Base-by-base conservation (phyloP, 2,329 filamentous ascomycete species). In the Beauveria australis region DNA sequence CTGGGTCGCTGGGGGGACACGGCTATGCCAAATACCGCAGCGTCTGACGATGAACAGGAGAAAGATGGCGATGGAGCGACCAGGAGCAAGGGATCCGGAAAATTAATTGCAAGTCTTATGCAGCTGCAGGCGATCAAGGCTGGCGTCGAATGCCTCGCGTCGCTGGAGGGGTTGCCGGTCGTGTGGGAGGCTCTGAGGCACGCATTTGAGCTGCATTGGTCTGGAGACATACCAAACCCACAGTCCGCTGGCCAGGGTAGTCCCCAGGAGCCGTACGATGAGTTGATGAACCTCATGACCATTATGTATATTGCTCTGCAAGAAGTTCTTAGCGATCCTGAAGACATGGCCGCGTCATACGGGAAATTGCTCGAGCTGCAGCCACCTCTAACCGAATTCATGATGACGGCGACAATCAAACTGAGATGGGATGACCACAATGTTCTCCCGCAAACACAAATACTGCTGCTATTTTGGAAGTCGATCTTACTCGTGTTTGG, bases 401-500 rank as follows among this genome's bases (percentile, higher is more conserved):
- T 96, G 71, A 82, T 92, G 33, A 84, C 87, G 53, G 81, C 84
- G 22, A 84, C 85, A 37, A 83, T 86, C 5, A 87, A 84, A 67
- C 74, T 91, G 60, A 82, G 89, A 59, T 92, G 89, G 88, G 87
- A 91, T 70, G 89, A 81, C 76, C 83, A 83, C 68, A 85, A 75
- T 18, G 68, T 75, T 64, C 79, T 80, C 70, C 88, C 79, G 60
- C 82, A 89, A 62, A 84, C 84, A 65, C 80, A 88, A 81, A 83
- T 94, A 46, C 85, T 96, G 59, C 78, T 97, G 8, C 78, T 97
- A 1, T 84, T 95, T 53, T 97, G 94, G 93, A 99, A 99, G 75
- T 87, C 90, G 0, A 84, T 96, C 9, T 78, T 97, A 18, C 81
- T 97, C 2, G 82, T 89, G 1, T 94, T 97, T 71, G 94, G 94